These are phyloP conservation scores for Colletotrichum endophyticum DNA, from an alignment of 2,329 filamentous ascomycete genomes.

Conservation along the genomic window DNA sequence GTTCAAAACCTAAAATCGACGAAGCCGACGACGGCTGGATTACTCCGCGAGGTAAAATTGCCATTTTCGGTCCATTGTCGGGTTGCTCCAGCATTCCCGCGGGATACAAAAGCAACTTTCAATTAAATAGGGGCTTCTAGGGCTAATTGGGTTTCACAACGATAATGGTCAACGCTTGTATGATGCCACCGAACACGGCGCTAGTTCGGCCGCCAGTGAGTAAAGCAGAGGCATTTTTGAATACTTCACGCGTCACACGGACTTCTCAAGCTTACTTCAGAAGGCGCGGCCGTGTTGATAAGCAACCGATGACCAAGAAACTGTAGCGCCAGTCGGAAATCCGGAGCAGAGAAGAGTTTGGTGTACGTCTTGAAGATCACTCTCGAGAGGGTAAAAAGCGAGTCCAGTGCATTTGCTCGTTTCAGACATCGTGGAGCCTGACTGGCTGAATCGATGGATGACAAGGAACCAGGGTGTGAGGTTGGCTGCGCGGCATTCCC, in stretches of 20 bases:
- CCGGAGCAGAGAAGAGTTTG: background rate
- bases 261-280: background rate
- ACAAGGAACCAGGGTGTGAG: background rate
- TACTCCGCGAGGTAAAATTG: background rate
- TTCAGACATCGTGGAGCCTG: background rate
- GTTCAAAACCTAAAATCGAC: background rate
- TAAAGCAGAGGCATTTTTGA: background rate
- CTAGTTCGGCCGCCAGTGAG: background rate
- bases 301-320: background rate
- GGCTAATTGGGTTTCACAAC: background rate
- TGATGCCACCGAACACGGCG: background rate
- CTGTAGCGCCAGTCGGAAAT: background rate
- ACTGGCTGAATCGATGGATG: background rate
- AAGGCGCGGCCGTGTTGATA: background rate
- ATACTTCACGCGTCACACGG: background rate
- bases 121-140: background rate
- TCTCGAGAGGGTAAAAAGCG: background rate
- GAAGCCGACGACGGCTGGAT: background rate
- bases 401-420: background rate
- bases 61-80: background rate
- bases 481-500: background rate
- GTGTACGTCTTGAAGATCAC: background rate
- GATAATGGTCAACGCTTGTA: background rate
- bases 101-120: background rate
- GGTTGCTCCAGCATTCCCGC: background rate